phyloP scores from a whole-genome alignment of 208 protist species.

The Kentomonas sorsogonicus region DNA sequence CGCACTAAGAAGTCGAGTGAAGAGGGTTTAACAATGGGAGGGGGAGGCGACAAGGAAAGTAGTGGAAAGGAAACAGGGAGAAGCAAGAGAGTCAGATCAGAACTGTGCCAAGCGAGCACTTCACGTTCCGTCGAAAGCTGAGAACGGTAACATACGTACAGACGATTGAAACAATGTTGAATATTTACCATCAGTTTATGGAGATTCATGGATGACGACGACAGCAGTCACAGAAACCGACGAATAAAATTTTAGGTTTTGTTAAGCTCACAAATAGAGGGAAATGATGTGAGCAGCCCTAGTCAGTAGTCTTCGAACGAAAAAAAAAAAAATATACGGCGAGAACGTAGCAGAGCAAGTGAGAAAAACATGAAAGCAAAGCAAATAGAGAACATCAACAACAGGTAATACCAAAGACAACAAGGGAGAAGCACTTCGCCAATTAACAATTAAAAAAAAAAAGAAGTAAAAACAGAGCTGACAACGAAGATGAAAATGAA shows the following conservation, averaged over 20 bases:
- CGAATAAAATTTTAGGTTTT: not conserved
- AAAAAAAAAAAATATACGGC: slow-evolving; percentile 8
- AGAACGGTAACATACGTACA: too few species aligned
- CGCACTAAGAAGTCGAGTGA: too few species aligned
- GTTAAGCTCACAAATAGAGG: not conserved
- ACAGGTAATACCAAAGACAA: not conserved
- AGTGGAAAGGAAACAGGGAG: too few species aligned
- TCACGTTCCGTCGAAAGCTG: too few species aligned
- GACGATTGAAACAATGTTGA: too few species aligned
- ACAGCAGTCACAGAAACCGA: not conserved
- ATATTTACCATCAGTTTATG: not conserved
- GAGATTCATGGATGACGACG: not conserved
- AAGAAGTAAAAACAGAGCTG: not conserved
- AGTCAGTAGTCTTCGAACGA: slow-evolving; percentile 8
- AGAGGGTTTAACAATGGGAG: too few species aligned
- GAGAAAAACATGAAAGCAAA: slow-evolving; percentile 13
- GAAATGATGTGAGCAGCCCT: not conserved
- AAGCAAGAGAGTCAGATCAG: too few species aligned
- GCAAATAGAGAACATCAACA: slow-evolving; percentile 1
- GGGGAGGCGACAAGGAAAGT: too few species aligned
- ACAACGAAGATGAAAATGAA: not conserved
- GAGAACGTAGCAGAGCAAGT: not conserved
- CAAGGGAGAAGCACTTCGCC: not conserved
- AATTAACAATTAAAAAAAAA: slow-evolving; percentile 2
- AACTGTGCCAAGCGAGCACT: too few species aligned